phyloP scores from a whole-genome alignment of 2,329 filamentous ascomycete species.

The Alternaria sp. region DNA sequence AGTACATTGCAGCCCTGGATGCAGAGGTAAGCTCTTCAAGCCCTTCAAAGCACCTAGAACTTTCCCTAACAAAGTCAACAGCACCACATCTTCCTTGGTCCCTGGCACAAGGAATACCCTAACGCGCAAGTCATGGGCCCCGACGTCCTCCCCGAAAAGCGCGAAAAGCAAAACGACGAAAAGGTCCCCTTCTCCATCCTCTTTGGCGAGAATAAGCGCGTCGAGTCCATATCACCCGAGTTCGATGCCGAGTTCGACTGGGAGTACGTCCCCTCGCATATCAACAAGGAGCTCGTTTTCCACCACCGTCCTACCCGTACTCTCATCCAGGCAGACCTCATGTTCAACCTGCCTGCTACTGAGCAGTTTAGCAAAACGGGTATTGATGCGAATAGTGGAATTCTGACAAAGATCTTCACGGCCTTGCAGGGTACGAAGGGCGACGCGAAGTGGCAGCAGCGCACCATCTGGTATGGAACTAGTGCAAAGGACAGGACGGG shows the following conservation, averaged over 20 bases:
- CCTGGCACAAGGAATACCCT: slow-evolving; percentile 84
- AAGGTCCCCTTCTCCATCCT: slow-evolving; percentile 72
- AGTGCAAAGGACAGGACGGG: slow-evolving; percentile 69
- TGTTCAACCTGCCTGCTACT: slow-evolving; percentile 88
- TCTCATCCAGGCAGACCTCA: slow-evolving; percentile 86
- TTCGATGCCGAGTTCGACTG: slow-evolving; percentile 87
- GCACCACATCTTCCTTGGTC: slow-evolving; percentile 91
- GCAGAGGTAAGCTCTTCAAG: slow-evolving; percentile 63
- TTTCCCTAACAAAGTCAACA: slow-evolving; percentile 16
- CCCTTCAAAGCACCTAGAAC: not conserved
- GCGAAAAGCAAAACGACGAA: slow-evolving; percentile 68
- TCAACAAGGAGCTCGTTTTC: slow-evolving; percentile 89
- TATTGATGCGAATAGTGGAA: slow-evolving; percentile 63
- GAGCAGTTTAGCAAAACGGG: slow-evolving; percentile 77
- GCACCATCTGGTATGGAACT: slow-evolving; percentile 81
- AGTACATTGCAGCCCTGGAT: slow-evolving; percentile 88
- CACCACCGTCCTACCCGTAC: slow-evolving; percentile 80
- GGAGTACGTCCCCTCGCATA: slow-evolving; percentile 82
- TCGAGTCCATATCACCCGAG: slow-evolving; percentile 70
- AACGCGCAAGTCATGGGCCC: slow-evolving; percentile 82
- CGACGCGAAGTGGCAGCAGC: slow-evolving; percentile 72
- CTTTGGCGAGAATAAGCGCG: slow-evolving; percentile 55
- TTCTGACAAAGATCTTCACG: slow-evolving; percentile 66
- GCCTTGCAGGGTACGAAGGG: slow-evolving; percentile 69
- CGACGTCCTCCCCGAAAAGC: slow-evolving; percentile 84